Base-by-base conservation (phyloP, 1,284 basidiomycete genomes). In the Leccinum colubrinum region DNA sequence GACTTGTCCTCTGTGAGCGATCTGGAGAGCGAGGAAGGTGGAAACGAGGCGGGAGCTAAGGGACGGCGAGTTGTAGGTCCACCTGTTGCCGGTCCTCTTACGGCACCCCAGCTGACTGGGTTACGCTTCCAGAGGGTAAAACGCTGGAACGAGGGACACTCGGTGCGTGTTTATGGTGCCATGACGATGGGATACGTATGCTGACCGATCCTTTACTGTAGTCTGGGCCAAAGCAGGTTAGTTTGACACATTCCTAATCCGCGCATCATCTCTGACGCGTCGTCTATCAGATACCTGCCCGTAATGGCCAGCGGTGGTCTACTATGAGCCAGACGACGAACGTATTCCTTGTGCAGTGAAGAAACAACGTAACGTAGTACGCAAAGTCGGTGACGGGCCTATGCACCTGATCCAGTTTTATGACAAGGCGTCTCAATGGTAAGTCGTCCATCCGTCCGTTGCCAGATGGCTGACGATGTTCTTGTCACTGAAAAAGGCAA, bases 391-490 rank as follows among this genome's bases (percentile, higher is more conserved):
- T 11, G 77, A 78, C 22, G 74, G 69, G 7, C 75, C 74, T 59
- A 58, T 84, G 63, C 79, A 82, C 67, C 79, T 91, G 50, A 80
- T 93, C 15, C 83, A 83, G 58, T 94, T 91, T 75, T 92, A 81
- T 71, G 90, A 92, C 69, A 81, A 81, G 59, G 67, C 76, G 2
- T 75, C 76, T 55, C 83, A 84, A 59, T 93, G 87, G 87, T 87
- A 66, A 41, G 80, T 17, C 17, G 4, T 46, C 17, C 67, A 1
- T 55, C 8, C 27, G 6, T 48, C 59, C 41, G 39, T 30, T 33
- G 12, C 37, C n/a, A 33, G 22, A 46, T 12, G 35, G 37, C 9
- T 9, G 8, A 33, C 30, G 9, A 33, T 33, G 30, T 33, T 33
- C 9, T 9, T 33, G 9, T 33, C 30, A 33, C 30, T 33, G 30